phyloP scores from a whole-genome alignment of 2,329 filamentous ascomycete genomes.

The Penicillium sp. region DNA sequence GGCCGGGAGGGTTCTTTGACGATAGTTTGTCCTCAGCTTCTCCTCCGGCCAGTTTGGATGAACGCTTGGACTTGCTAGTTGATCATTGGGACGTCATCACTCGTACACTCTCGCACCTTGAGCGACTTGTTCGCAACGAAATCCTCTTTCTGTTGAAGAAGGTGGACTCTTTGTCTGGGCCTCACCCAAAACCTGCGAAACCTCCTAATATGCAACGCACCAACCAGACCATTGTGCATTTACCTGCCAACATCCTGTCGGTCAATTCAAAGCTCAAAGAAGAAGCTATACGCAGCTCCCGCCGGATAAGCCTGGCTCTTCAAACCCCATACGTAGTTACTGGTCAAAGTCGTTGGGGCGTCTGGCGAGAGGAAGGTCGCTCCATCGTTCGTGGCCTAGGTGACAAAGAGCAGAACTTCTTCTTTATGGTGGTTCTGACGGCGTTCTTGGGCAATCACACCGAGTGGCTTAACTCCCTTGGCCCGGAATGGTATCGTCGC shows the following conservation, averaged over 20 bases:
- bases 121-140: constrained; percentile 51
- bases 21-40: constrained; percentile 45
- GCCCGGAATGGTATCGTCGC: constrained; percentile 53
- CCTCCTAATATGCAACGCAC: constrained; percentile 48
- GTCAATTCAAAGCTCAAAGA: constrained; percentile 46
- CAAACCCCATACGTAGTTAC: constrained; percentile 56
- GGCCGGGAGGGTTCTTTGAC: constrained; percentile 36
- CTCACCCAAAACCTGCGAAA: constrained; percentile 45
- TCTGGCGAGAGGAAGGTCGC: constrained; percentile 59
- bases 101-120: constrained; percentile 52
- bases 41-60: constrained; percentile 49
- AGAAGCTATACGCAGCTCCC: constrained; percentile 47
- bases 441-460: constrained; percentile 59
- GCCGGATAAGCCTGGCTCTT: constrained; percentile 53
- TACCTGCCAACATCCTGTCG: constrained; percentile 49
- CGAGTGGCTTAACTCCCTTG: constrained; percentile 56
- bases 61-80: constrained; percentile 54
- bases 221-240: constrained; percentile 48
- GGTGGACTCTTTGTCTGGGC: constrained; percentile 42
- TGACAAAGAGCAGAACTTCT: constrained; percentile 56
- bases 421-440: constrained; percentile 57
- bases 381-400: constrained; percentile 55
- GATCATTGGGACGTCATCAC: constrained; percentile 59
- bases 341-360: constrained; percentile 57
- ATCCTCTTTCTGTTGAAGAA: constrained; percentile 51